Conservation (phyloP, 2,329 filamentous ascomycete species). For the Pseudocercospora musae region DNA sequence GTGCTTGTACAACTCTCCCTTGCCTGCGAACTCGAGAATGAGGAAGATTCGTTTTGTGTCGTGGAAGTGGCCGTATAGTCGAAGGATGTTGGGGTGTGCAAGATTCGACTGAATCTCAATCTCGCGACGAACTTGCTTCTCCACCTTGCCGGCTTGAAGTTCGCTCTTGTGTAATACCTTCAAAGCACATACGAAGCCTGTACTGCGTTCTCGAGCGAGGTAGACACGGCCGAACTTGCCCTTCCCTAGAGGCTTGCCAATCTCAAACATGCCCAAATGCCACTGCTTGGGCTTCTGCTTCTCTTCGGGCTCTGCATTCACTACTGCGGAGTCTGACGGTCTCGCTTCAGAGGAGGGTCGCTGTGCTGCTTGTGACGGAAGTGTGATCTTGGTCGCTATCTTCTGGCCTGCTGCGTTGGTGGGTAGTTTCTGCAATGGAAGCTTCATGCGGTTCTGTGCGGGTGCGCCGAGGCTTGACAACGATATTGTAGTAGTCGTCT, state of each 20-base stretch:
- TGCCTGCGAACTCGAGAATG: slow-evolving; percentile 81
- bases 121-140: slow-evolving; percentile 83
- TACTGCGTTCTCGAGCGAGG: slow-evolving; percentile 73
- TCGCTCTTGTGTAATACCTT: slow-evolving; percentile 86
- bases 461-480: slow-evolving; percentile 46
- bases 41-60: slow-evolving; percentile 84
- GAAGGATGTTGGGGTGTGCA: slow-evolving; percentile 78
- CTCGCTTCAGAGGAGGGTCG: slow-evolving; percentile 34
- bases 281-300: slow-evolving; percentile 54
- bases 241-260: slow-evolving; percentile 79
- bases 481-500: slow-evolving; percentile 47
- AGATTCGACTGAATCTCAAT: slow-evolving; percentile 89
- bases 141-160: slow-evolving; percentile 73
- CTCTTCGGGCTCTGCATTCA: slow-evolving; percentile 19
- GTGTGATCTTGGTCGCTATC: slow-evolving; percentile 57
- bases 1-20: slow-evolving; percentile 86
- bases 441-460: slow-evolving; percentile 64
- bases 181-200: slow-evolving; percentile 78
- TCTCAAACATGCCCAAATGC: slow-evolving; percentile 92
- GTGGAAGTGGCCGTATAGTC: slow-evolving; percentile 84
- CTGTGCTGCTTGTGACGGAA: slow-evolving; percentile 64
- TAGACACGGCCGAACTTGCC: slow-evolving; percentile 87
- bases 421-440: slow-evolving; percentile 76
- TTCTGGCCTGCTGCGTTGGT: slow-evolving; percentile 59
- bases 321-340: slow-evolving; percentile 26